These are phyloP conservation scores for Pyrus hybrid DNA, from an alignment of 331 rosid species.

Conservation along the genomic window DNA sequence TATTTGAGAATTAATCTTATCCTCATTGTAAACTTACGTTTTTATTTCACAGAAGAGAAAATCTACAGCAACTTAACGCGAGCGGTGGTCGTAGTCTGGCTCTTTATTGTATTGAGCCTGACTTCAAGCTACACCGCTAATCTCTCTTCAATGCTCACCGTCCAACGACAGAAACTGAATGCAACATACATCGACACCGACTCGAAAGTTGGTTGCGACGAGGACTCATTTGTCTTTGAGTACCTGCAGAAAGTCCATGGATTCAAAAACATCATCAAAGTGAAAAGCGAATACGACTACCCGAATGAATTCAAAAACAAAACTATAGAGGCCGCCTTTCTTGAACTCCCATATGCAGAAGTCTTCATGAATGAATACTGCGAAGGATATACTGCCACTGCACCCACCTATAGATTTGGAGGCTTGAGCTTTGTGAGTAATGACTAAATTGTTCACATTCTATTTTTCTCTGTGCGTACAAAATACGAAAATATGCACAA, in stretches of 20 bases:
- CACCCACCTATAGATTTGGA: conserved; percentile 40
- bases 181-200: conserved; percentile 24
- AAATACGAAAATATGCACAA: too few relatives aligned
- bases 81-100: conserved; percentile 42
- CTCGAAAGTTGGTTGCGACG: conserved; percentile 43
- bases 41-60: conserved; percentile 30
- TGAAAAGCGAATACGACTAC: conserved; percentile 18
- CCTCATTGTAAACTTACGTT: not conserved
- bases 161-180: conserved; percentile 27
- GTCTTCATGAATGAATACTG: conserved; percentile 27
- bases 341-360: conserved; percentile 53
- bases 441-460: not conserved
- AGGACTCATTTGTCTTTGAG: conserved; percentile 29
- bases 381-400: conserved; percentile 26
- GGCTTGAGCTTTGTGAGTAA: conserved; percentile 57
- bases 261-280: conserved; percentile 23
- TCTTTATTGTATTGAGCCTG: conserved; percentile 36
- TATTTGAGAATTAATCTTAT: too few relatives aligned
- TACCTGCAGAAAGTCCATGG: conserved; percentile 22
- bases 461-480: not conserved
- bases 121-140: conserved; percentile 65
- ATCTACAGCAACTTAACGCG: conserved; percentile 31
- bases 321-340: conserved; percentile 42
- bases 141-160: conserved; percentile 61
- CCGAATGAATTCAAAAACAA: conserved; percentile 11